These are phyloP conservation scores for Schizochytrium sp. DNA, from an alignment of 108 stramenopile species.

Conservation along the genomic window DNA sequence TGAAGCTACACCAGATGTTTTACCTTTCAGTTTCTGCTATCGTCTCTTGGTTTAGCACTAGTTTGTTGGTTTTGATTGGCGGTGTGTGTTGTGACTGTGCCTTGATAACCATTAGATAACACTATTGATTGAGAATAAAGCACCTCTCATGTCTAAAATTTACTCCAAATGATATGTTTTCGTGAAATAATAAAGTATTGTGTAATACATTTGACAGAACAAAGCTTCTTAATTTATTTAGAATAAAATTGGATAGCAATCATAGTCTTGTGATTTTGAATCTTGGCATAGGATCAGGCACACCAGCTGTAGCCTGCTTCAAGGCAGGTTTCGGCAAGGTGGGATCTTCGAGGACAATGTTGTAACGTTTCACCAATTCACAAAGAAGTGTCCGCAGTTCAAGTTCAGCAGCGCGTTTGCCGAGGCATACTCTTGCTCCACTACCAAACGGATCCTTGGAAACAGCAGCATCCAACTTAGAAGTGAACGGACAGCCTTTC, in stretches of 20 bases:
- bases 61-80: no score
- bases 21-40: no score
- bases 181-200: neutral
- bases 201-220: neutral
- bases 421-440: slow-evolving; percentile 7
- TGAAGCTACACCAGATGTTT: no score
- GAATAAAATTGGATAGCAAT: neutral
- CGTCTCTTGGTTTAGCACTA: no score
- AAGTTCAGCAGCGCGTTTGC: slow-evolving; percentile 36
- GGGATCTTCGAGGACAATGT: slow-evolving; percentile 13
- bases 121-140: no score
- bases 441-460: neutral
- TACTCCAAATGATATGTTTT: no score
- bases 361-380: neutral
- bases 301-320: neutral
- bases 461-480: neutral
- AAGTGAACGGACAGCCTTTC: slow-evolving; percentile 11
- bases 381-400: slow-evolving; percentile 34
- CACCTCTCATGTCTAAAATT: no score
- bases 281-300: neutral
- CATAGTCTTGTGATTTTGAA: neutral
- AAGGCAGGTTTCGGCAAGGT: neutral
- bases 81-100: no score
- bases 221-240: neutral
- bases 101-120: no score